Evolutionary conservation across 768 basidiomycete species (phyloP).

Genomic region (Sarcodon aspratus): DNA sequence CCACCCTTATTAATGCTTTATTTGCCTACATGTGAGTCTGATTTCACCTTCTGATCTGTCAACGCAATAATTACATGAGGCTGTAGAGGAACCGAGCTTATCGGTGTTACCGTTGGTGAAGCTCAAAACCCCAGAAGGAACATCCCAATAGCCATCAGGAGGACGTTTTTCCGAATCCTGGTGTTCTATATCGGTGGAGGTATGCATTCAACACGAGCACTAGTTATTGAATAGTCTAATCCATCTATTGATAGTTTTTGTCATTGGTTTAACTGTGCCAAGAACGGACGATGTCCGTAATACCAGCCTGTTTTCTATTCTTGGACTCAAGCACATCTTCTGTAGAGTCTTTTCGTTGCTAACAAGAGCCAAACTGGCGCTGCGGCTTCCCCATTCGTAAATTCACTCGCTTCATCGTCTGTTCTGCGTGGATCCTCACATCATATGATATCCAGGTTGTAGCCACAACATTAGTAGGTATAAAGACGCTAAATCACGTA

Average conservation of each 20-base stretch:
- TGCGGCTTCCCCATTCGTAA: conserved; percentile 51
- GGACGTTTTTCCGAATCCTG: conserved; percentile 49
- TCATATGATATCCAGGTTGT: background rate
- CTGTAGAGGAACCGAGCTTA: conserved; percentile 59
- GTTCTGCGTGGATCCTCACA: background rate
- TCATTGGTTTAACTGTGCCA: conserved; percentile 62
- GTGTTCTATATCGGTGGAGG: conserved; percentile 55
- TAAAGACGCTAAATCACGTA: conserved; percentile 47
- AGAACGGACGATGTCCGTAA: conserved; percentile 34
- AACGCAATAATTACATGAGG: conserved; percentile 42
- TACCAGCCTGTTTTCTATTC: background rate
- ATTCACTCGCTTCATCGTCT: background rate
- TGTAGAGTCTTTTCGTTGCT: conserved; percentile 24
- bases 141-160: conserved; percentile 58
- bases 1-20: conserved; percentile 56
- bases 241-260: conserved; percentile 30
- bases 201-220: no score
- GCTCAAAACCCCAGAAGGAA: conserved; percentile 65
- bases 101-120: conserved; percentile 51
- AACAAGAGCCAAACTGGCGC: conserved; percentile 30
- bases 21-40: conserved; percentile 66
- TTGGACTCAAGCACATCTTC: background rate
- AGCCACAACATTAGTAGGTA: conserved; percentile 36
- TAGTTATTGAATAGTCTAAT: no score
- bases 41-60: background rate